These are phyloP conservation scores for Coleophoma cylindrospora DNA, from an alignment of 2,329 filamentous ascomycete genomes.

Conservation along the genomic window DNA sequence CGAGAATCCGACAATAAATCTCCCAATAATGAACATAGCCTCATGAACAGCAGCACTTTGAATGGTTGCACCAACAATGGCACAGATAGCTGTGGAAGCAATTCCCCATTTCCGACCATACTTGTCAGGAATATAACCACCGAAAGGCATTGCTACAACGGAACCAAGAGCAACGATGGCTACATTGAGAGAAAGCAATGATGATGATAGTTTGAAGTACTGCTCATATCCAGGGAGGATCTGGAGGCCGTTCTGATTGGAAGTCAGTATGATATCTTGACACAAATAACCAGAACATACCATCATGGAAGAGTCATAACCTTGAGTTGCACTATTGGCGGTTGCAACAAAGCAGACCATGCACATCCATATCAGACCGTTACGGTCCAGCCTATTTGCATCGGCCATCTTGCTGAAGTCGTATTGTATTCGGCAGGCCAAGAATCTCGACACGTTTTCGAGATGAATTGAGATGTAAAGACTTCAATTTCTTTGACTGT, in stretches of 20 bases:
- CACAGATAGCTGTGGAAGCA: neutral
- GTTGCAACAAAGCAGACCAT: constrained; percentile 2
- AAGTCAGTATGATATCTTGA: neutral
- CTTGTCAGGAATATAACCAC: neutral
- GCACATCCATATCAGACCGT: neutral
- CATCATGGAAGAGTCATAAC: constrained; percentile 1
- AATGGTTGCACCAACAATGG: constrained; percentile 34
- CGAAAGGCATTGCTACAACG: neutral
- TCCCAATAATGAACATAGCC: constrained; percentile 34
- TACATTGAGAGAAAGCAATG: constrained; percentile 1
- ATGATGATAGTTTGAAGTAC: constrained; percentile 1
- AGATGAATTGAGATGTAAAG: too few species aligned
- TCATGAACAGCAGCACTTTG: constrained; percentile 31
- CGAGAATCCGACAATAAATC: constrained; percentile 30
- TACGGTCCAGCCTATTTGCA: neutral
- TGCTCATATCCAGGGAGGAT: constrained; percentile 3
- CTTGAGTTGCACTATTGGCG: neutral
- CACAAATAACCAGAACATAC: neutral
- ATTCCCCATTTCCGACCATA: constrained; percentile 1
- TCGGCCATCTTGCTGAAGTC: neutral
- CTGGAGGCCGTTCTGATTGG: constrained; percentile 1
- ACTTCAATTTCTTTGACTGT: too few species aligned
- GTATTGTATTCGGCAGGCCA: too few species aligned
- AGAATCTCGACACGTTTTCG: too few species aligned
- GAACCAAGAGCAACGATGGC: neutral